Evolutionary conservation across 352 stramenopile species (phyloP).

Genomic region (Globisporangium okanoganense): DNA sequence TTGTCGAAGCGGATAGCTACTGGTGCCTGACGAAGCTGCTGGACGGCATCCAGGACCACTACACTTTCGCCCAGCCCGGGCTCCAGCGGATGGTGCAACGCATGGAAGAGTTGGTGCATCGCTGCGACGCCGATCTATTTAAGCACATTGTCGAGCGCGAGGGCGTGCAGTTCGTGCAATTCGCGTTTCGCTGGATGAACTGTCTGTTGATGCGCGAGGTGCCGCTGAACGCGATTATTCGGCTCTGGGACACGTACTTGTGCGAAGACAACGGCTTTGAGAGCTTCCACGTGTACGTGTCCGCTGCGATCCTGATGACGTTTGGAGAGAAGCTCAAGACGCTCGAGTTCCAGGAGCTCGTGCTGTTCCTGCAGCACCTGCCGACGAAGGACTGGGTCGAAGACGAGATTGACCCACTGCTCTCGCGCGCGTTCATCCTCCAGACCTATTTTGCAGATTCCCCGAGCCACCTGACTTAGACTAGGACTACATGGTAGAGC

Average conservation of each 20-base stretch:
- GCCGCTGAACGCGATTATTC: slow-evolving; percentile 91
- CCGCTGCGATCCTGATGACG: slow-evolving; percentile 97
- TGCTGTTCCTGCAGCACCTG: slow-evolving; percentile 95
- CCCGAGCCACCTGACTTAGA: slow-evolving; percentile 68
- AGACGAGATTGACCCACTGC: slow-evolving; percentile 96
- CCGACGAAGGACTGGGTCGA: slow-evolving; percentile 97
- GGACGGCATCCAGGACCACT: slow-evolving; percentile 99
- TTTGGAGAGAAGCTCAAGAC: slow-evolving; percentile 93
- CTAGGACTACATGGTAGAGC: neutral
- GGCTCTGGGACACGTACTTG: slow-evolving; percentile 99
- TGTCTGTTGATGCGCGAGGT: slow-evolving; percentile 98
- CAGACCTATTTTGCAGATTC: slow-evolving; percentile 90
- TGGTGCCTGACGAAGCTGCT: slow-evolving; percentile 99
- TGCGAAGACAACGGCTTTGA: slow-evolving; percentile 98
- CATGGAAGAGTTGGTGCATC: slow-evolving; percentile 96
- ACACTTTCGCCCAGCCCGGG: slow-evolving; percentile 97
- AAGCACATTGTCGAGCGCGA: slow-evolving; percentile 92
- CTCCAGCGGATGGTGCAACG: slow-evolving; percentile 98
- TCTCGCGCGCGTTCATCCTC: slow-evolving; percentile 96
- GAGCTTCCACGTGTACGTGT: slow-evolving; percentile 99
- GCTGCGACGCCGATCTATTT: slow-evolving; percentile 95
- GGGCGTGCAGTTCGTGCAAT: slow-evolving; percentile 98
- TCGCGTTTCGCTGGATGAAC: slow-evolving; percentile 99
- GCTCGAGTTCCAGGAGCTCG: slow-evolving; percentile 98
- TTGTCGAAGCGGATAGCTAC: slow-evolving; percentile 98